phyloP scores from a whole-genome alignment of 345 rosid genomes.

The Eucalyptus albens region DNA sequence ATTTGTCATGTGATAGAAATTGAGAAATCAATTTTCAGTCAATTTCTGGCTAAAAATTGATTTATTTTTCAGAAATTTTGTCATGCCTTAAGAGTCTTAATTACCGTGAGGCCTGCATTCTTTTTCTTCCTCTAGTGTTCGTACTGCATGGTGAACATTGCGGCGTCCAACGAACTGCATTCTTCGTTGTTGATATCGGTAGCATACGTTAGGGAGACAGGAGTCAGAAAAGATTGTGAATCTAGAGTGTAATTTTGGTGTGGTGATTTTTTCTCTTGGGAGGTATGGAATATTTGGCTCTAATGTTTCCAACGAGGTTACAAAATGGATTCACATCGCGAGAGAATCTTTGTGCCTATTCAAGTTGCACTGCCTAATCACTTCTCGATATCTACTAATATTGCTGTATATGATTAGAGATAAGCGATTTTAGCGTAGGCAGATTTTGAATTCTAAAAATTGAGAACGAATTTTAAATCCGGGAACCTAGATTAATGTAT shows the following conservation, averaged over 20 bases:
- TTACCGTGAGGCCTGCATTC: background rate
- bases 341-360: background rate
- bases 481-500: no score
- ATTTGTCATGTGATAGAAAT: no score
- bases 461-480: no score
- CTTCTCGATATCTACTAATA: accelerated
- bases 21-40: no score
- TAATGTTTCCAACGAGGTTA: background rate
- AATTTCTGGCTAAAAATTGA: no score
- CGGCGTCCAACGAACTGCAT: background rate
- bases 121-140: background rate
- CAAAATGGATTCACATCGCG: background rate
- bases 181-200: background rate
- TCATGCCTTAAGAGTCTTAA: background rate
- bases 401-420: no score
- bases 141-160: background rate
- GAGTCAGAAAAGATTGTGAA: background rate
- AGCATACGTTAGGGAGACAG: background rate
- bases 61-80: no score
- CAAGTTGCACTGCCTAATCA: background rate
- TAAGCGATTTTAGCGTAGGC: accelerated
- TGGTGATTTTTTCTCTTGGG: background rate
- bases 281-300: background rate
- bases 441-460: no score
- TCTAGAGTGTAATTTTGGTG: background rate